Conservation (phyloP, 2,329 filamentous ascomycete genomes). For the Falciphora oryzae region DNA sequence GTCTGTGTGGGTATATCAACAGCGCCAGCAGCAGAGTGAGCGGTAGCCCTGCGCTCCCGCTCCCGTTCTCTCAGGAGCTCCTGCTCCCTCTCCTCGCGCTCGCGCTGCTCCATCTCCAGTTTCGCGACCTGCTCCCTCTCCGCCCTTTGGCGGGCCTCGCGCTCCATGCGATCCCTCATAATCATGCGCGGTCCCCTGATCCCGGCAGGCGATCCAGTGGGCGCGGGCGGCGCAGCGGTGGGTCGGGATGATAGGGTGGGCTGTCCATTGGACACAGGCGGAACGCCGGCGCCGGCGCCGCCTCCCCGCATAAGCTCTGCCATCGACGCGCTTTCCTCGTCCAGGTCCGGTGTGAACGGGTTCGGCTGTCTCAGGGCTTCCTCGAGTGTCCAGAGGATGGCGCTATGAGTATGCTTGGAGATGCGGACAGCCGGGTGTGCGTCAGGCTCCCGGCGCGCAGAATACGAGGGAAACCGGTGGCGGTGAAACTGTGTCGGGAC, state of each 20-base stretch:
- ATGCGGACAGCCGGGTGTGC: conserved; percentile 53
- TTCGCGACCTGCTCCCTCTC: conserved; percentile 60
- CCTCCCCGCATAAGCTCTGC: conserved; percentile 66
- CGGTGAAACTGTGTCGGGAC: conserved; percentile 20
- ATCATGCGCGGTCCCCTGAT: conserved; percentile 85
- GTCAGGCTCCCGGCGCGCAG: conserved; percentile 21
- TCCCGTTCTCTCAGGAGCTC: conserved; percentile 30
- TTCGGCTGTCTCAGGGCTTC: conserved; percentile 80
- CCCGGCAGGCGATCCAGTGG: conserved; percentile 53
- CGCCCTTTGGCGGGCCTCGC: conserved; percentile 65
- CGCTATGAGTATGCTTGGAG: conserved; percentile 78
- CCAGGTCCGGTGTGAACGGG: conserved; percentile 73
- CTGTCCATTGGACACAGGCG: conserved; percentile 50
- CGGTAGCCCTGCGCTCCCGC: conserved; percentile 30
- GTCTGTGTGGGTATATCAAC: conserved; percentile 25
- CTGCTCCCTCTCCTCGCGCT: conserved; percentile 32
- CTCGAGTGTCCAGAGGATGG: conserved; percentile 88
- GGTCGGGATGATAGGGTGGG: conserved; percentile 39
- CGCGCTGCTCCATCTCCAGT: conserved; percentile 49
- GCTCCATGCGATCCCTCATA: conserved; percentile 77
- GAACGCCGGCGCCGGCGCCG: conserved; percentile 47
- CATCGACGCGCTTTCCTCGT: conserved; percentile 90
- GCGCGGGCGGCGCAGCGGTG: conserved; percentile 38
- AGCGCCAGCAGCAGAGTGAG: conserved; percentile 30
- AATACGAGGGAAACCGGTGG: conserved; percentile 3